Conservation (phyloP, 768 basidiomycete genomes). For the Cystobasidium ongulense region DNA sequence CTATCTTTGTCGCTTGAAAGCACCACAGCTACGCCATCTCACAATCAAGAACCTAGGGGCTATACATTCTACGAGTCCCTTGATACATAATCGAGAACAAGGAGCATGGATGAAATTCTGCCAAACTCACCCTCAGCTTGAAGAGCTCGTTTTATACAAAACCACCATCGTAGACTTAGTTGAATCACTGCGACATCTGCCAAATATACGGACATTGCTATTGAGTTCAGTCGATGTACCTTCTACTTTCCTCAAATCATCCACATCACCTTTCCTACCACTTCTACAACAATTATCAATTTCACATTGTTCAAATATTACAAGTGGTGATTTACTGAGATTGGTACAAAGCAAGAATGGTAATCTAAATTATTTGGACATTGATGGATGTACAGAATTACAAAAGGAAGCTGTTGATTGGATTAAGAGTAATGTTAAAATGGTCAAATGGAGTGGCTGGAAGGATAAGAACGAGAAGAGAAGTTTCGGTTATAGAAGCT, state of each 20-base stretch:
- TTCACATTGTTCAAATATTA: neutral
- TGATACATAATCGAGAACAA: neutral
- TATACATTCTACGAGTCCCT: neutral
- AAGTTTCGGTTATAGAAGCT: neutral
- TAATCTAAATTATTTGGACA: neutral
- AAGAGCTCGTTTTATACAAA: neutral
- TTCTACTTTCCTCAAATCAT: neutral
- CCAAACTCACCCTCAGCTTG: neutral
- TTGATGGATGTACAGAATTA: conserved; percentile 19
- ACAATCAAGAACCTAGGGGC: neutral
- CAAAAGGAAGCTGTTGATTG: conserved; percentile 27
- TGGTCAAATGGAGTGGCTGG: conserved; percentile 5
- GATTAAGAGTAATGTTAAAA: conserved; percentile 6
- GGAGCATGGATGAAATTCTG: neutral
- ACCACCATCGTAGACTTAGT: neutral
- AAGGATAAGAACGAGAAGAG: conserved; percentile 10
- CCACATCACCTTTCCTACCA: neutral
- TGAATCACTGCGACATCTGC: neutral
- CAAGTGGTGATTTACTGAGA: conserved; percentile 1
- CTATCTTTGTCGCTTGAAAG: neutral
- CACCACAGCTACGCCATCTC: neutral
- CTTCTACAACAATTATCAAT: neutral
- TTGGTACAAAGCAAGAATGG: conserved; percentile 16
- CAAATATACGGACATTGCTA: neutral
- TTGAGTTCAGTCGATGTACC: neutral